Evolutionary conservation across 192 early-diverging fungal genomes (phyloP).

Genomic region (Entomortierella chlamydospora): DNA sequence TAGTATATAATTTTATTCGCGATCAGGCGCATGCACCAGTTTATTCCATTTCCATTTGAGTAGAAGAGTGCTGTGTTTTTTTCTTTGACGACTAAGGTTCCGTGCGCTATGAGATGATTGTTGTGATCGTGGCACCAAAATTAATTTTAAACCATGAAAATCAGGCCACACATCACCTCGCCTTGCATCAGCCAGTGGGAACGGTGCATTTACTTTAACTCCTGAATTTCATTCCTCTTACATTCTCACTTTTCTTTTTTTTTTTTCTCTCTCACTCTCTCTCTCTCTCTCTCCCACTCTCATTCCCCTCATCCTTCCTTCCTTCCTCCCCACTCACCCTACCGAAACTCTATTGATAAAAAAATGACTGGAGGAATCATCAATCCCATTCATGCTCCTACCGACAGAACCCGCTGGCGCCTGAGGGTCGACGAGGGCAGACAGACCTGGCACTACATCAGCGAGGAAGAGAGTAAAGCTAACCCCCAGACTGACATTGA

Average conservation of each 20-base stretch:
- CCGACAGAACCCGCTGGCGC: constrained; percentile 90
- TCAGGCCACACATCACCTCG: constrained; percentile 36
- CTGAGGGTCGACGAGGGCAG: constrained; percentile 86
- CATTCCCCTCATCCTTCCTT: too few relatives aligned
- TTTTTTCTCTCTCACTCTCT: background rate
- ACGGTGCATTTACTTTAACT: background rate
- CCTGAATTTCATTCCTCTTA: background rate
- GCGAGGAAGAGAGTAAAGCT: constrained; percentile 57
- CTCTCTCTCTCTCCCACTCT: background rate
- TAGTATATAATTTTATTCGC: background rate
- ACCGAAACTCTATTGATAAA: too few relatives aligned
- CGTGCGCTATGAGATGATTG: too few relatives aligned
- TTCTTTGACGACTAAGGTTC: too few relatives aligned
- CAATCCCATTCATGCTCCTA: constrained; percentile 36
- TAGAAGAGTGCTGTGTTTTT: too few relatives aligned
- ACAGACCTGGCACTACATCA: constrained; percentile 93
- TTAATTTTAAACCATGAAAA: constrained; percentile 24
- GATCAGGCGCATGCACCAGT: too few relatives aligned
- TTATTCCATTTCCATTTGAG: too few relatives aligned
- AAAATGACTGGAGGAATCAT: constrained; percentile 25
- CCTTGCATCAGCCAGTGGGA: too few relatives aligned
- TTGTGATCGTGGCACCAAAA: background rate
- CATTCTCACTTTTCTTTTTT: background rate
- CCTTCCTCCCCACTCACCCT: too few relatives aligned
- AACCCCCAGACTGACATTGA: constrained; percentile 86